Conservation (phyloP, 257 asterid genomes). For the Jacaranda mimosifolia region DNA sequence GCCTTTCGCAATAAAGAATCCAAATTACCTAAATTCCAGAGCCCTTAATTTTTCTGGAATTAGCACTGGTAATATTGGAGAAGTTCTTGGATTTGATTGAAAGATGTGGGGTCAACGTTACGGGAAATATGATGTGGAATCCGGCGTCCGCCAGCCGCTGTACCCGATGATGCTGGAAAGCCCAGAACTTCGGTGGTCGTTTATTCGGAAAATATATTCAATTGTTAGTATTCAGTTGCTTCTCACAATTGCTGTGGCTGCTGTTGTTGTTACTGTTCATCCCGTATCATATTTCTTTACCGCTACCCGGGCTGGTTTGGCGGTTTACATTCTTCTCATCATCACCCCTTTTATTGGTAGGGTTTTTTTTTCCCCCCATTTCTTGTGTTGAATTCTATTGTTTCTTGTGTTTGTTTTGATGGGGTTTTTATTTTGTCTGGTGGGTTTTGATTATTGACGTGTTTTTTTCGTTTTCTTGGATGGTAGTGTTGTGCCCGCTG, state of each 20-base stretch:
- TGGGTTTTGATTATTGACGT: background rate
- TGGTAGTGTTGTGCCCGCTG: conserved; percentile 79
- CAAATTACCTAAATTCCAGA: background rate
- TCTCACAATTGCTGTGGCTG: conserved; percentile 68
- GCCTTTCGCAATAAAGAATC: background rate
- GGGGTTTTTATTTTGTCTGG: background rate
- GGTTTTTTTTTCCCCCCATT: background rate
- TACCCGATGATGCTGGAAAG: conserved; percentile 79
- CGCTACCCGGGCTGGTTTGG: conserved; percentile 63
- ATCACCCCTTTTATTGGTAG: conserved; percentile 70
- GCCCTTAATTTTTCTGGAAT: background rate
- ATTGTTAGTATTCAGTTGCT: conserved; percentile 74
- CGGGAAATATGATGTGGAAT: conserved; percentile 66
- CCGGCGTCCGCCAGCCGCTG: conserved; percentile 51
- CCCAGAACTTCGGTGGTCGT: conserved; percentile 83
- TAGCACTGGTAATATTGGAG: background rate
- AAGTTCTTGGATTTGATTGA: background rate
- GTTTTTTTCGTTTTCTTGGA: background rate
- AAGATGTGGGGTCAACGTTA: conserved; percentile 53
- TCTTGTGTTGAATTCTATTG: background rate
- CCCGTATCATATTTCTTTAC: conserved; percentile 65
- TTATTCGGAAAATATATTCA: conserved; percentile 75
- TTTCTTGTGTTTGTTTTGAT: background rate
- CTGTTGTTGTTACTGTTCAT: conserved; percentile 61
- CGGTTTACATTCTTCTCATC: conserved; percentile 59